phyloP scores from a whole-genome alignment of 2,329 filamentous ascomycete genomes.

The Penicillium sp. region DNA sequence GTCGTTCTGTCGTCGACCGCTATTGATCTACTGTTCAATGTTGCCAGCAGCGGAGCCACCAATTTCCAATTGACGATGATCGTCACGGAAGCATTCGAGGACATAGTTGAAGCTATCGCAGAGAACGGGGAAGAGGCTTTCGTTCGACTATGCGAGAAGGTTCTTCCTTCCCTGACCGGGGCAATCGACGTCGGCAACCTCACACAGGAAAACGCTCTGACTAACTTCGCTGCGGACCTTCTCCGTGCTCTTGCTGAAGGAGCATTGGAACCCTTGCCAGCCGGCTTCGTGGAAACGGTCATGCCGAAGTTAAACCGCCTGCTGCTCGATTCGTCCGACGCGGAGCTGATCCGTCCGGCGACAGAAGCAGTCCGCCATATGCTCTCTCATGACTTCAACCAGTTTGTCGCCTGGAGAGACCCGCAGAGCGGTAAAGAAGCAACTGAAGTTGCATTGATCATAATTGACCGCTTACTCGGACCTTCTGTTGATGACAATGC shows the following conservation, averaged over 20 bases:
- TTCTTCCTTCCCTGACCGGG: constrained; percentile 78
- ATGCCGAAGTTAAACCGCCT: constrained; percentile 80
- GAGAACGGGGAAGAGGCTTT: constrained; percentile 60
- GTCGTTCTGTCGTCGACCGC: constrained; percentile 64
- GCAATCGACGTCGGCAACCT: constrained; percentile 81
- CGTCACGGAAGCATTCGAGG: constrained; percentile 83
- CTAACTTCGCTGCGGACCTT: constrained; percentile 81
- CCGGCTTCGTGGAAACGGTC: constrained; percentile 72
- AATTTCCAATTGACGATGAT: constrained; percentile 88
- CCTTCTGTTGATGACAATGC: constrained; percentile 82
- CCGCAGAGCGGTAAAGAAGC: constrained; percentile 66
- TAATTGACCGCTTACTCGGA: constrained; percentile 82
- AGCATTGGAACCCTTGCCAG: constrained; percentile 73
- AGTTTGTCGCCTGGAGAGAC: constrained; percentile 80
- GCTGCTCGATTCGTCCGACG: constrained; percentile 73
- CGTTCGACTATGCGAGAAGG: constrained; percentile 69
- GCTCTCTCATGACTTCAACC: constrained; percentile 77
- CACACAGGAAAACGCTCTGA: constrained; percentile 68
- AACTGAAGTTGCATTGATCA: constrained; percentile 77
- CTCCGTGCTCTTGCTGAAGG: constrained; percentile 72
- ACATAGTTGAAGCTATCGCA: constrained; percentile 63
- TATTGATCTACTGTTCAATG: constrained; percentile 72
- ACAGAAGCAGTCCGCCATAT: constrained; percentile 83
- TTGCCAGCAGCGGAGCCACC: constrained; percentile 76
- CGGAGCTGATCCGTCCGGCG: constrained; percentile 76